Evolutionary conservation across 139 green algal genomes (phyloP).

Genomic region (Chlamydomonas sp.): DNA sequence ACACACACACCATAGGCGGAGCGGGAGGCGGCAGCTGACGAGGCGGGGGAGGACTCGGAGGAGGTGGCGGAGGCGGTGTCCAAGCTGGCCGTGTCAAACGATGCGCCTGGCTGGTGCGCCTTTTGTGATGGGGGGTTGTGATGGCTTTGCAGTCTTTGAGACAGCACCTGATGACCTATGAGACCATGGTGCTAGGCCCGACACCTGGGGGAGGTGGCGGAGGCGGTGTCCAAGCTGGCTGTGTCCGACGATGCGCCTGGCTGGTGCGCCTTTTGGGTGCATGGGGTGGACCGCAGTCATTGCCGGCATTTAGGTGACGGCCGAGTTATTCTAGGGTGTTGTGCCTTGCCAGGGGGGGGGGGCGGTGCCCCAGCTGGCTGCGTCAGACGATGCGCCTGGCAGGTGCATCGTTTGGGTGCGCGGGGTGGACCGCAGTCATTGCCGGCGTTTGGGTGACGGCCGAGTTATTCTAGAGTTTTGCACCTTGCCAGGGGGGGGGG

Average conservation of each 20-base stretch:
- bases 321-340: not conserved
- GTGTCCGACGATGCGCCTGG: conserved; percentile 3
- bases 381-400: not conserved
- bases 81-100: no score
- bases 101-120: no score
- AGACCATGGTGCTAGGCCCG: no score
- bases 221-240: conserved; percentile 18
- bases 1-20: no score
- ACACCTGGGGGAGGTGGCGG: conserved; percentile 19
- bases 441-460: not conserved
- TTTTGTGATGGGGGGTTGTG: no score
- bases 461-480: not conserved
- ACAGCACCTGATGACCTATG: no score
- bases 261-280: not conserved
- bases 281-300: not conserved
- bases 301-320: not conserved
- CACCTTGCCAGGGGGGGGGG: no score
- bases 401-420: no score
- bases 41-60: no score
- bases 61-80: no score
- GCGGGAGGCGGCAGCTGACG: no score
- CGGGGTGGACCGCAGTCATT: not conserved
- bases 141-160: no score
- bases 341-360: not conserved
- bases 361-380: not conserved